A percentile compares a stretch with the other conserved stretches of the same genome.
Conservation (phyloP, 768 basidiomycete genomes). For the Gautieria morchelliformis region DNA sequence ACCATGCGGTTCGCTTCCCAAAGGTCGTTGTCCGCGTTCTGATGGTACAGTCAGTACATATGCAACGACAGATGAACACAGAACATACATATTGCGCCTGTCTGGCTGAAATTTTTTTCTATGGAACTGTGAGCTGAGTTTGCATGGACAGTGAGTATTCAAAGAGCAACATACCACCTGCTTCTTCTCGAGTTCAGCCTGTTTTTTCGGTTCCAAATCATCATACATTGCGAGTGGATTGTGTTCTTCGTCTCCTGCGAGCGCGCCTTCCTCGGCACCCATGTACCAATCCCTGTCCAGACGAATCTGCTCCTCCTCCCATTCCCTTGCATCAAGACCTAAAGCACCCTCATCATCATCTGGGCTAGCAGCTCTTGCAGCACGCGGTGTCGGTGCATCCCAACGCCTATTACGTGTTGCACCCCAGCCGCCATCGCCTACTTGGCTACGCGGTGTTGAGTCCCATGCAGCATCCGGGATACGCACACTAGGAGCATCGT, state of each 20-base stretch:
- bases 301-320: conserved; percentile 93
- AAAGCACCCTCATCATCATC: conserved; percentile 56
- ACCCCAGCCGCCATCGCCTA: conserved; percentile 50
- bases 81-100: conserved; percentile 89
- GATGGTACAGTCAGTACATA: conserved; percentile 13
- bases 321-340: conserved; percentile 73
- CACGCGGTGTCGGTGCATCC: conserved; percentile 81
- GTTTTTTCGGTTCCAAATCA: conserved; percentile 59
- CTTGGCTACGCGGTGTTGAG: conserved; percentile 65
- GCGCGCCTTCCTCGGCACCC: conserved; percentile 77
- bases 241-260: conserved; percentile 84
- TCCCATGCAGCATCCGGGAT: conserved; percentile 94
- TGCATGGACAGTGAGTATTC: background rate
- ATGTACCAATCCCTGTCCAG: conserved; percentile 97
- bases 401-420: conserved; percentile 43
- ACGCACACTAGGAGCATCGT: conserved; percentile 73
- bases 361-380: conserved; percentile 54
- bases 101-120: conserved; percentile 86
- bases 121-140: background rate
- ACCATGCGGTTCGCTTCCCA: conserved; percentile 99
- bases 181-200: conserved; percentile 68
- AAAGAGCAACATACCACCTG: conserved; percentile 42
- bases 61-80: background rate
- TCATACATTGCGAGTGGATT: conserved; percentile 93
- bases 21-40: conserved; percentile 97